Evolutionary conservation across 257 asterid species (phyloP).

Genomic region (Gynochthodes officinalis): DNA sequence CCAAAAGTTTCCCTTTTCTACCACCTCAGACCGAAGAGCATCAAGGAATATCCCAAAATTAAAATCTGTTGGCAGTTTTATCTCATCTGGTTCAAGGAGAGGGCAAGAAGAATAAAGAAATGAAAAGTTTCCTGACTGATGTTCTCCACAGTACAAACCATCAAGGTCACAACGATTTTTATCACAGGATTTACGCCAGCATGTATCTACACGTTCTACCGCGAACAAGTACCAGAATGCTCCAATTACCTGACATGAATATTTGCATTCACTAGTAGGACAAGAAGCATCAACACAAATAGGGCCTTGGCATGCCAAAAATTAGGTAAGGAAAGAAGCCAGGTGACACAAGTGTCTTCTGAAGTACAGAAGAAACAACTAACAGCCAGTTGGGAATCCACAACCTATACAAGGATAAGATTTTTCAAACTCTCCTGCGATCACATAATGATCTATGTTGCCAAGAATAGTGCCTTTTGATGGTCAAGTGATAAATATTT

Average conservation of each 20-base stretch:
- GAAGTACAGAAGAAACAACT: background rate
- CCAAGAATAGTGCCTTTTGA: background rate
- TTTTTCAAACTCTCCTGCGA: background rate
- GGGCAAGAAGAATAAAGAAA: conserved; percentile 44
- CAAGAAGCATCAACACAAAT: background rate
- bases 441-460: background rate
- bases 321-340: background rate
- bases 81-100: conserved; percentile 32
- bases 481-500: background rate
- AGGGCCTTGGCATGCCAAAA: background rate
- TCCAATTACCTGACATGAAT: conserved; percentile 40
- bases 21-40: conserved; percentile 51
- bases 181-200: conserved; percentile 51
- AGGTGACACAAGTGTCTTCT: background rate
- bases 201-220: conserved; percentile 50
- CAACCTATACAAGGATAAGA: background rate
- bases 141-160: conserved; percentile 35
- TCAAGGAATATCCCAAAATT: conserved; percentile 66
- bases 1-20: conserved; percentile 33
- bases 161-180: conserved; percentile 8
- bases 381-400: background rate
- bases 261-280: background rate
- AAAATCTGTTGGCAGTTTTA: conserved; percentile 32
- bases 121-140: conserved; percentile 6
- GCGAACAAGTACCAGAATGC: conserved; percentile 66